Evolutionary conservation across 768 basidiomycete genomes (phyloP).

Genomic region (Suillus subluteus): DNA sequence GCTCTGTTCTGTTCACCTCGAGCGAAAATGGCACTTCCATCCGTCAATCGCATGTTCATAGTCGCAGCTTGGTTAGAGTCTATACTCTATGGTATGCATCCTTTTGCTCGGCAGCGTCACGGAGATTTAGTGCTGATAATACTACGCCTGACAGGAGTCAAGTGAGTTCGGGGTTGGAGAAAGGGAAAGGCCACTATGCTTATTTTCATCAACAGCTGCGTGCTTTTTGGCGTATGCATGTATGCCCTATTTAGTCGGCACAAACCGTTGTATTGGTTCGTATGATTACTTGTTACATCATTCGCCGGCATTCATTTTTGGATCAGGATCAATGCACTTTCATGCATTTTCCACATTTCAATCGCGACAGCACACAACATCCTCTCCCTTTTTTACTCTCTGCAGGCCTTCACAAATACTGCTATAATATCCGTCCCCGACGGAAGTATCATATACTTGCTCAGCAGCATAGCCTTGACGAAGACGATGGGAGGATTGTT

Average conservation of each 20-base stretch:
- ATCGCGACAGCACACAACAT: conserved; percentile 14
- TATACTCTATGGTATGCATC: not conserved
- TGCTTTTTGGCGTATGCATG: not conserved
- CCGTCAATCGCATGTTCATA: not conserved
- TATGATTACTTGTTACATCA: not conserved
- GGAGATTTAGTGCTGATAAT: not conserved
- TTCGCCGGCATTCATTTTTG: not conserved
- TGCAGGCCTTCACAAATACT: conserved; percentile 6
- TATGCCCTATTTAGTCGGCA: not conserved
- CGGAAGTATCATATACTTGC: conserved; percentile 5
- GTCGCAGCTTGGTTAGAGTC: not conserved
- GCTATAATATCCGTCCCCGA: not conserved
- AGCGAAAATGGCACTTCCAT: not conserved
- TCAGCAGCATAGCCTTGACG: not conserved
- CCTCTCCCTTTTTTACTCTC: not conserved
- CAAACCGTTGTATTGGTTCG: not conserved
- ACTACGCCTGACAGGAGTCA: not conserved
- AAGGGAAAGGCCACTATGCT: not conserved
- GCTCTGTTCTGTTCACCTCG: not conserved
- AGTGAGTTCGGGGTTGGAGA: not conserved
- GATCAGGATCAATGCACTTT: not conserved
- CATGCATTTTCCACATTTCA: conserved; percentile 10
- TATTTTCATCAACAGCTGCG: not conserved
- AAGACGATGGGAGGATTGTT: conserved; percentile 1
- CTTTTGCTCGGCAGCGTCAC: too few relatives aligned